Evolutionary conservation across 331 rosid species (phyloP).

Genomic region (Malus hybrid): DNA sequence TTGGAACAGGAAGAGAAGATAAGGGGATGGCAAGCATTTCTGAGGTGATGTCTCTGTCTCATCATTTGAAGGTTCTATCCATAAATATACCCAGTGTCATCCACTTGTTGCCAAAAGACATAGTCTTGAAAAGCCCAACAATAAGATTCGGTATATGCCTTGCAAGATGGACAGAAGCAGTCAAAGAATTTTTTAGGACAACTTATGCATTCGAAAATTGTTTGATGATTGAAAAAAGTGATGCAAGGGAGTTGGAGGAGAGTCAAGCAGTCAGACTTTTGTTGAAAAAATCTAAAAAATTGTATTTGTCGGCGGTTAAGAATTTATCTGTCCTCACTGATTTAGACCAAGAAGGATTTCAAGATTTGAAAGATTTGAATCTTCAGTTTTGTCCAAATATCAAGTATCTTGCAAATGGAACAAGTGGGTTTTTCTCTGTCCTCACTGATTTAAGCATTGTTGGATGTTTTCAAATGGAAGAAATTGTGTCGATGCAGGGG

Average conservation of each 20-base stretch:
- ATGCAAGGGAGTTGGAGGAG: not conserved
- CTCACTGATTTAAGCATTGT: rapidly evolving
- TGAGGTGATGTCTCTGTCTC: not conserved
- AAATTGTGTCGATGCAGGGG: not conserved
- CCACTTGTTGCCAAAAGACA: not conserved
- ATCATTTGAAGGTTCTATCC: not conserved
- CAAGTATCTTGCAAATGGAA: not conserved
- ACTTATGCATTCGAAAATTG: not conserved
- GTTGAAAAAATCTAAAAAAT: too few relatives aligned
- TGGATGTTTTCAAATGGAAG: rapidly evolving
- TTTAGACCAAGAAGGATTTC: not conserved
- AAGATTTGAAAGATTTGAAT: rapidly evolving
- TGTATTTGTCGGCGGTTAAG: rapidly evolving
- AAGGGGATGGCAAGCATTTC: not conserved
- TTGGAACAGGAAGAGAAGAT: not conserved
- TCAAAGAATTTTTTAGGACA: too few relatives aligned
- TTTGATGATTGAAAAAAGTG: not conserved
- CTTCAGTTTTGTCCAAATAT: not conserved
- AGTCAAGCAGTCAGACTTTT: too few relatives aligned
- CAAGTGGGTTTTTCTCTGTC: not conserved
- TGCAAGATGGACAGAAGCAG: too few relatives aligned
- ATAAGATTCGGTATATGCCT: too few relatives aligned
- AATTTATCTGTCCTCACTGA: not conserved
- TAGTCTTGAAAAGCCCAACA: not conserved
- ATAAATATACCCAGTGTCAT: not conserved